Evolutionary conservation across 2,329 filamentous ascomycete species (phyloP), one percentile per base, ranked within the genome.

Genomic region (Xylaria sp.): DNA sequence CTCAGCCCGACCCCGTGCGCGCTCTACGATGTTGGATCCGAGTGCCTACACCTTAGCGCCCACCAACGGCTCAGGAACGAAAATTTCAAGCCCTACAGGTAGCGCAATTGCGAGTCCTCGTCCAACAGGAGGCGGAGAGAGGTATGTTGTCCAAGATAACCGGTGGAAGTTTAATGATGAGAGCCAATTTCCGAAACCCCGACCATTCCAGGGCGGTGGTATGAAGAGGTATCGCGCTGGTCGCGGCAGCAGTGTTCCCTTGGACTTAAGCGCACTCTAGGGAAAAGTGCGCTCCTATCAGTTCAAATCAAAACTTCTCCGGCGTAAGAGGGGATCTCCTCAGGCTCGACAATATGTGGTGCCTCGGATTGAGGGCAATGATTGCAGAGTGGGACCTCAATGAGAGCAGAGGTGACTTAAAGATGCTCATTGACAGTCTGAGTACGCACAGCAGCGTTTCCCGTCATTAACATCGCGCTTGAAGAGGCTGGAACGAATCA

Each of bases 141-240:
- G 84, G 23, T 81, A 90, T 65, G 80, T 87, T 12, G 89, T 97
- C 58, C 87, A 93, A 70, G 96, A 98, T 79, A 80, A 85, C 62
- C 86, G 95, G 72, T 99, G 94, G 90, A 91, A 90, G 71, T 99
- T 97, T 77, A 91, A 95, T 74, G 88, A 91, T 55, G 95, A 97
- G 74, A 87, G 85, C 41, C 85, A 92, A 73, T 85, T 98, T 55
- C 95, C 96, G 0, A 95, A 94, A 74, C 95, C 95, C 25, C 86
- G 95, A 75, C 89, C 92, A 1, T 97, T 97, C 76, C 81, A 85
- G 1, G 91, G 91, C n/a, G 52, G 65, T 30, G 89, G 88, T 3
- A 82, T 86, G 23, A 94, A 91, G 78, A 89, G 89, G 78, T 99
- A 98, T 80, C 86, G 95, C 70, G 96, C 96, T 41, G 96, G 96